Conservation (phyloP, 2,329 filamentous ascomycete genomes). For the Chalara sp. region DNA sequence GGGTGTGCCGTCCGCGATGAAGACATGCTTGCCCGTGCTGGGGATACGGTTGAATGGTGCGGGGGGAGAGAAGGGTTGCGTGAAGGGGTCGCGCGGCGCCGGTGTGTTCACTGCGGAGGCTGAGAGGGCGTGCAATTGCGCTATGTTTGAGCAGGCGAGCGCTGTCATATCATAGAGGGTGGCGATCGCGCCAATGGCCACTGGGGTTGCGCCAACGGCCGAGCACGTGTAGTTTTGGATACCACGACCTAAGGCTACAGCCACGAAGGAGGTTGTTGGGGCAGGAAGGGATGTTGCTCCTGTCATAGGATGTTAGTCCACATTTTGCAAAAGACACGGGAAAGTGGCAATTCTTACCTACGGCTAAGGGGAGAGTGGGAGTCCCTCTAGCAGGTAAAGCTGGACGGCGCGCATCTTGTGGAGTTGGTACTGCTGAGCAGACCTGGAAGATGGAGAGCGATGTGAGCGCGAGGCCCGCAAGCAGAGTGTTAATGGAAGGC, state of each 20-base stretch:
- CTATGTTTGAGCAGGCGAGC: conserved; percentile 12
- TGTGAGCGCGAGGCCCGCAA: not conserved
- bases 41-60: conserved; percentile 5
- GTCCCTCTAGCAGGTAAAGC: no score
- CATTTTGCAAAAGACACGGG: no score
- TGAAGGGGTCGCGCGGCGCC: conserved; percentile 4
- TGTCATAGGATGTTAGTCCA: conserved; percentile 2
- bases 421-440: not conserved
- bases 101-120: conserved; percentile 14
- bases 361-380: not conserved
- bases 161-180: conserved; percentile 25
- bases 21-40: conserved; percentile 23
- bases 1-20: conserved; percentile 19
- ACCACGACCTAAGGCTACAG: conserved; percentile 25
- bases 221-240: conserved; percentile 28
- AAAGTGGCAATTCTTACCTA: not conserved
- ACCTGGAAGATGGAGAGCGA: not conserved
- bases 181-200: conserved; percentile 23
- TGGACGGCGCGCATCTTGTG: no score
- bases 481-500: not conserved
- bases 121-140: conserved; percentile 14
- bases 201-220: conserved; percentile 9
- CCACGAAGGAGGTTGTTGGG: conserved; percentile 20
- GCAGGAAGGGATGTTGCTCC: conserved; percentile 17
- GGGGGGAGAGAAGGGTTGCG: not conserved